phyloP scores from a whole-genome alignment of 2,329 filamentous ascomycete species.

The Sclerotinia minor region DNA sequence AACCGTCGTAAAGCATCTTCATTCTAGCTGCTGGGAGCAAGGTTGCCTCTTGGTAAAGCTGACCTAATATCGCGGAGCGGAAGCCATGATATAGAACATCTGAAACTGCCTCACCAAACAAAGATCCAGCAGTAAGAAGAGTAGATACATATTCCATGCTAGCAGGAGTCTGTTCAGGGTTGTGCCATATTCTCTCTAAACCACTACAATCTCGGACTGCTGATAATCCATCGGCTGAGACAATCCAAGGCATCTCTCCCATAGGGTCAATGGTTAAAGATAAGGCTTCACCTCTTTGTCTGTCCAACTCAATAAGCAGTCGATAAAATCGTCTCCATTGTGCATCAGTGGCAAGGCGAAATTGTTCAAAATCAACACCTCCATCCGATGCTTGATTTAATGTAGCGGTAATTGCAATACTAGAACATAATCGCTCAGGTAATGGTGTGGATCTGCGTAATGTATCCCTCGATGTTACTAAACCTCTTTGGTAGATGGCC shows the following conservation, averaged over 20 bases:
- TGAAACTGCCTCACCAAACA: slow-evolving; percentile 70
- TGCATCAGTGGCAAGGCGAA: slow-evolving; percentile 69
- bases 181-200: slow-evolving; percentile 74
- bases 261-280: slow-evolving; percentile 72
- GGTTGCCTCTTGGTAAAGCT: slow-evolving; percentile 73
- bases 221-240: slow-evolving; percentile 79
- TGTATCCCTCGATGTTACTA: slow-evolving; percentile 47
- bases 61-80: slow-evolving; percentile 64
- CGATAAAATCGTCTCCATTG: slow-evolving; percentile 93
- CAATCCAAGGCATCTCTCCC: slow-evolving; percentile 75
- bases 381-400: slow-evolving; percentile 62
- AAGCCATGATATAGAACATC: slow-evolving; percentile 68
- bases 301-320: slow-evolving; percentile 81
- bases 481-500: slow-evolving; percentile 72
- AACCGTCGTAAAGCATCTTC: slow-evolving; percentile 74
- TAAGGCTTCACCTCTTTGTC: slow-evolving; percentile 78
- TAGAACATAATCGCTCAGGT: slow-evolving; percentile 73
- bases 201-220: slow-evolving; percentile 77
- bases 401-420: slow-evolving; percentile 68
- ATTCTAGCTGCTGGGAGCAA: slow-evolving; percentile 72
- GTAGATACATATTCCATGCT: slow-evolving; percentile 57
- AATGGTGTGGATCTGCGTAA: slow-evolving; percentile 56
- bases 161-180: slow-evolving; percentile 51
- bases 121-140: slow-evolving; percentile 67
- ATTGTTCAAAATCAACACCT: slow-evolving; percentile 73